Percentiles rank a stretch among this genome's conserved stretches.
phyloP scores from a whole-genome alignment of 2,329 filamentous ascomycete genomes.

The Dactylellina drechsleri region DNA sequence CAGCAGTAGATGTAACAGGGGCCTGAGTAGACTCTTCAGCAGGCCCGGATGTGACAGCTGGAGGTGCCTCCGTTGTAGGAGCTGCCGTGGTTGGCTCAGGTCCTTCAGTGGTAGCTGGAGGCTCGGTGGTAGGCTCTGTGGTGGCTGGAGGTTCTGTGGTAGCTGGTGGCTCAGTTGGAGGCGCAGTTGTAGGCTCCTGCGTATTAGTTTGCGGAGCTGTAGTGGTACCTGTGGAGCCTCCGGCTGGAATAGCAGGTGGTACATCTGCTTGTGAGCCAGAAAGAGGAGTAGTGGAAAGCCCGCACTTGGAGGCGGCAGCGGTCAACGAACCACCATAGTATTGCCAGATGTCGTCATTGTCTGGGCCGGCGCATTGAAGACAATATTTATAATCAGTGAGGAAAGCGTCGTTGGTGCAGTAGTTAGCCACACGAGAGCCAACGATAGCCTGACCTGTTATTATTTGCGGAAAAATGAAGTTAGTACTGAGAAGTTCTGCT shows the following conservation, averaged over 20 bases:
- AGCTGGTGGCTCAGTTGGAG: slow-evolving; percentile 26
- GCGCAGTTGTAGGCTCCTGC: slow-evolving; percentile 14
- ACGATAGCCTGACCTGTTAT: slow-evolving; percentile 60
- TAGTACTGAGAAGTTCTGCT: too few relatives aligned
- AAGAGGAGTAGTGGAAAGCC: slow-evolving; percentile 52
- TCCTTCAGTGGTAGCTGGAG: slow-evolving; percentile 20
- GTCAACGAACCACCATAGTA: slow-evolving; percentile 63
- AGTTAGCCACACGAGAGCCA: slow-evolving; percentile 60
- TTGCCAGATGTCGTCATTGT: slow-evolving; percentile 64
- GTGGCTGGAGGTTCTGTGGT: slow-evolving; percentile 8
- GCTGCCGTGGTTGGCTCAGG: slow-evolving; percentile 17
- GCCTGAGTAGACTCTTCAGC: background rate
- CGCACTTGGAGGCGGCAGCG: slow-evolving; percentile 60
- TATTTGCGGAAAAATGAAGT: background rate
- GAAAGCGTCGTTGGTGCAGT: slow-evolving; percentile 63
- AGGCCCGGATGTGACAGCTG: background rate
- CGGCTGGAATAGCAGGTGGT: slow-evolving; percentile 34
- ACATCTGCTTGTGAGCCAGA: slow-evolving; percentile 31
- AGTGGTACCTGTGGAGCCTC: slow-evolving; percentile 31
- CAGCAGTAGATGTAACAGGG: slow-evolving; percentile 6
- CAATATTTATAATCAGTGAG: slow-evolving; percentile 63
- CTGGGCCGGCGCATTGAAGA: slow-evolving; percentile 62
- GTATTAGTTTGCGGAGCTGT: slow-evolving; percentile 27
- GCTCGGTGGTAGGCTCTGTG: slow-evolving; percentile 14
- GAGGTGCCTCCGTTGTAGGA: background rate